Conservation (phyloP, 805 yeast genomes). For the Yarrowia bubula region DNA sequence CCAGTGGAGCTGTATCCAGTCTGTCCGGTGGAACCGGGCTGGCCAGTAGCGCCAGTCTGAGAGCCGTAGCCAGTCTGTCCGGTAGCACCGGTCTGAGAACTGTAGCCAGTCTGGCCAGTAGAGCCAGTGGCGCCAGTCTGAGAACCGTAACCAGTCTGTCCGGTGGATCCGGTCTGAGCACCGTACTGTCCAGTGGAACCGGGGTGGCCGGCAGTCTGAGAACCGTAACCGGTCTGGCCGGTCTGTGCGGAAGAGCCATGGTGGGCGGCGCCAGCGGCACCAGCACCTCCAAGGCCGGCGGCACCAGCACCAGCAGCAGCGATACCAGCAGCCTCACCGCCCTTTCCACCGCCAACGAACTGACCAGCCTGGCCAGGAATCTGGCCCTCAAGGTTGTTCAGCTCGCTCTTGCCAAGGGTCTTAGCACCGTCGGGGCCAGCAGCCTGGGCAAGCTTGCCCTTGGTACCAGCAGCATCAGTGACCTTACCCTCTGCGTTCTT, state of each 20-base stretch:
- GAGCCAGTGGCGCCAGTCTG: neutral
- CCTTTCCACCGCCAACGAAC: neutral
- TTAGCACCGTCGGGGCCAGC: conserved; percentile 10
- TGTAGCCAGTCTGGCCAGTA: conserved; percentile 5
- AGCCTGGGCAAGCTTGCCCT: conserved; percentile 10
- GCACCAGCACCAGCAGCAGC: conserved; percentile 19
- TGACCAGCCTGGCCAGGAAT: conserved; percentile 5
- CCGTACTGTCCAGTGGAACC: conserved; percentile 6
- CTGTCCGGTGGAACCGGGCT: neutral
- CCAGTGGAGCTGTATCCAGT: conserved; percentile 1
- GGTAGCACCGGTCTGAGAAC: neutral
- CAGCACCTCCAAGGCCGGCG: conserved; percentile 25
- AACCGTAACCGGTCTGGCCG: neutral
- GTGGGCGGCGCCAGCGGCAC: neutral
- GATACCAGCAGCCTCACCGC: conserved; percentile 20
- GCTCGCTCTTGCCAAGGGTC: neutral
- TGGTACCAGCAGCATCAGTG: neutral
- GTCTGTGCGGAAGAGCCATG: neutral
- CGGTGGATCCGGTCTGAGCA: neutral
- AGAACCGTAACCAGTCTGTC: neutral
- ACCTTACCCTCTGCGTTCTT: conserved; percentile 8
- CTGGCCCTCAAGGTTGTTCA: conserved; percentile 5
- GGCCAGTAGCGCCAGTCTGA: neutral
- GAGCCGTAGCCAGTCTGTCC: conserved; percentile 14
- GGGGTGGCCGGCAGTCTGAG: neutral